These are phyloP conservation scores for Cornus kousa DNA, from an alignment of 148 eudicot species.

Conservation along the genomic window DNA sequence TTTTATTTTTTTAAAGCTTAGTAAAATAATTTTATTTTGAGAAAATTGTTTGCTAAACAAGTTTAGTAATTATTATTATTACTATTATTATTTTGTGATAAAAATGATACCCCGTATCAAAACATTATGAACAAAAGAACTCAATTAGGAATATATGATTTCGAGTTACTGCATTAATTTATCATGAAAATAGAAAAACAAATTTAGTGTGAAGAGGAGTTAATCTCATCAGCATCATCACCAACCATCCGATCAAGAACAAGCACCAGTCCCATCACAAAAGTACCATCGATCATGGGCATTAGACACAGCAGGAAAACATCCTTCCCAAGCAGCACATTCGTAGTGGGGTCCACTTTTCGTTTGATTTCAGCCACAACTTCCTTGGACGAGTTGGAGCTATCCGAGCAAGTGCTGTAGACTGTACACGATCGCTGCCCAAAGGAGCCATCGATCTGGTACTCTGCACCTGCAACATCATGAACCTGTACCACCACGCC, in stretches of 20 bases:
- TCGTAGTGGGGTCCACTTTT: background rate
- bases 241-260: conserved; percentile 3
- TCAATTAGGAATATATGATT: no score
- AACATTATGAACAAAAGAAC: no score
- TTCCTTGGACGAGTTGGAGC: background rate
- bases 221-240: background rate
- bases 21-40: no score
- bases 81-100: no score
- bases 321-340: background rate
- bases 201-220: background rate
- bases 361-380: background rate
- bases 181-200: no score
- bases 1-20: no score
- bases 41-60: no score
- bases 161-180: no score
- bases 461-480: background rate
- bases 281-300: background rate
- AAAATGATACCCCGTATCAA: no score
- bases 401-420: background rate
- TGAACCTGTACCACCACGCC: background rate
- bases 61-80: no score
- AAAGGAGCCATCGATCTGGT: background rate
- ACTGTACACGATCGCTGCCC: background rate
- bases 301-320: background rate
- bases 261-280: background rate